Evolutionary conservation across 2,329 filamentous ascomycete species (phyloP).

Genomic region (Sporothrix inflata): DNA sequence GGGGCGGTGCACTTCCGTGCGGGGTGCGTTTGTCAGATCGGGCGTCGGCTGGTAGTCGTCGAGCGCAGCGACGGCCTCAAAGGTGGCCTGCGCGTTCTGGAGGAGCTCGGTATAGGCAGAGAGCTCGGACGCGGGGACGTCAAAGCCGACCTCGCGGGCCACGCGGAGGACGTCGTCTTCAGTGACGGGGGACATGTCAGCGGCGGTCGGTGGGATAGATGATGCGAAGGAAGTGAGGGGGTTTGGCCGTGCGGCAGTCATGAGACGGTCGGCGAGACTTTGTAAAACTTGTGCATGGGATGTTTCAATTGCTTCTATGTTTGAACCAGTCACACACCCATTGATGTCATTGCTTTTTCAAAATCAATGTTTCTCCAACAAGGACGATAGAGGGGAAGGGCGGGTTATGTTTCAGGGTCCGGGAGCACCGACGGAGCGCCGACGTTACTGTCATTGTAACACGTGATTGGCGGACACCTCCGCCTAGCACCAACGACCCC

Average conservation of each 20-base stretch:
- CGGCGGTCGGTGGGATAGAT: background rate
- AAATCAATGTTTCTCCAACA: background rate
- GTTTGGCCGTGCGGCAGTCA: no score
- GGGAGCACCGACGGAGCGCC: slow-evolving; percentile 7
- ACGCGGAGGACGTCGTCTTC: slow-evolving; percentile 35
- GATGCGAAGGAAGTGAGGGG: background rate
- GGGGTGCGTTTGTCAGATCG: slow-evolving; percentile 28
- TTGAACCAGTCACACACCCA: no score
- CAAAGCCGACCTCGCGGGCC: slow-evolving; percentile 39
- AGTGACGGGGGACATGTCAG: slow-evolving; percentile 24
- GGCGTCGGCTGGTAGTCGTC: slow-evolving; percentile 42
- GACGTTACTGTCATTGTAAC: background rate
- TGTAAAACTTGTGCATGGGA: background rate
- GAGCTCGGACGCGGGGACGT: slow-evolving; percentile 37
- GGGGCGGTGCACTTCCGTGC: slow-evolving; percentile 41
- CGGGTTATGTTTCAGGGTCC: background rate
- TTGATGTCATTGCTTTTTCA: background rate
- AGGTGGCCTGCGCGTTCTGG: slow-evolving; percentile 24
- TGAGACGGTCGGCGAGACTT: background rate
- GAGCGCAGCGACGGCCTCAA: slow-evolving; percentile 28
- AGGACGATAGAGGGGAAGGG: background rate
- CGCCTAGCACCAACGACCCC: background rate
- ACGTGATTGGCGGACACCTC: background rate
- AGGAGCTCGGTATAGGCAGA: slow-evolving; percentile 39
- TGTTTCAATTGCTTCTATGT: background rate